Base-by-base conservation (phyloP, 306 rosid species). In the Quercus suber region DNA sequence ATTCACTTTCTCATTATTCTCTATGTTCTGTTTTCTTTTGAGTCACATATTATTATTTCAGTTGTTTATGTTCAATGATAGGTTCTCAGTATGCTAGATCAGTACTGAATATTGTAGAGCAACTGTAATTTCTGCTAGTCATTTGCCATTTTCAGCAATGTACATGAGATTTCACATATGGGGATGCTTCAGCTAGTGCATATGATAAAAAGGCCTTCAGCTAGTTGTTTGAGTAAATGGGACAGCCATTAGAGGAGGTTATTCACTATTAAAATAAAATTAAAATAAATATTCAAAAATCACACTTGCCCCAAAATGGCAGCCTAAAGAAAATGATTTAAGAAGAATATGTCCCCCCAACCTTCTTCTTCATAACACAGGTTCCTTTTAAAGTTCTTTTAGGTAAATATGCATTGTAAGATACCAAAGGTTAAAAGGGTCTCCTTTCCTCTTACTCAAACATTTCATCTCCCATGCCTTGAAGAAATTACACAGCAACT, bases 401-500 rank as follows among this genome's bases (percentile, higher is more conserved):
- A 35, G 2, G 41, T 5, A 35, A 35, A 35, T 35, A 35, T 35
- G 41, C 41, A 35, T 35, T 35, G 41, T 11, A 60, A 61, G 33
- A 61, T 17, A 27, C 68, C 68, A 27, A 23, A 13, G 68, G 35
- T 41, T 2, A 41, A 41, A 37, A 41, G 45, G 45, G 45, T 41
- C 45, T 41, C 45, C 45, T 41, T 41, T 8, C 45, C 45, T 37
- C 43, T 41, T 41, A 8, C 45, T 41, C 1, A 41, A 41, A 41
- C 19, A 41, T 27, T 41, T 51, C 45, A 51, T 59, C 27, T 28
- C 45, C 45, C 45, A 41, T 51, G 33, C 13, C 10, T 82, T 81
- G 8, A 78, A 90, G 97, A 37, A 37, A 37, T 41, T 41, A 41
- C 45, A 41, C 45, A 41, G 80, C 87, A 37, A 14, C 14, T 61